Conservation (phyloP, 2,329 filamentous ascomycete species). For the Acrocalymma vagum region DNA sequence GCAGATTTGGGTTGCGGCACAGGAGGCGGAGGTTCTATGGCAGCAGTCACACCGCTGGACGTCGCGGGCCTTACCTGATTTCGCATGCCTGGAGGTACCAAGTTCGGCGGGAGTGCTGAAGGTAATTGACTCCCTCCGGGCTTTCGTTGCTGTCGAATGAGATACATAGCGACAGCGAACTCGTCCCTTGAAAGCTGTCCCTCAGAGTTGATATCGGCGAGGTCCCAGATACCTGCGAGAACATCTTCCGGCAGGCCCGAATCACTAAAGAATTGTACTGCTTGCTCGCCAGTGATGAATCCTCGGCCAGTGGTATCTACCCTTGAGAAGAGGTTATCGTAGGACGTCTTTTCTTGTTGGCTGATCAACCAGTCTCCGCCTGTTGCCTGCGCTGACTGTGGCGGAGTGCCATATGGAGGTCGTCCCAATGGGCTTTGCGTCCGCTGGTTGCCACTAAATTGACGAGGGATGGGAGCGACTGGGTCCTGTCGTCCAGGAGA, state of each 20-base stretch:
- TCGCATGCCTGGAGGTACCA: conserved; percentile 89
- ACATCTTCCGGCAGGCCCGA: conserved; percentile 88
- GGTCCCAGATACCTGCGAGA: conserved; percentile 95
- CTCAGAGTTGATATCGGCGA: conserved; percentile 91
- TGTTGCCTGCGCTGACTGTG: conserved; percentile 62
- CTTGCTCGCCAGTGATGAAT: conserved; percentile 91
- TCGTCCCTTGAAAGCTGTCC: conserved; percentile 87
- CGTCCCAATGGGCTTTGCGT: conserved; percentile 68
- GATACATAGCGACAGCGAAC: conserved; percentile 96
- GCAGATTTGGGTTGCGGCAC: conserved; percentile 75
- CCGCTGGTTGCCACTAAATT: conserved; percentile 75
- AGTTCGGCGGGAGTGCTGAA: conserved; percentile 76
- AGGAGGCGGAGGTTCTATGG: conserved; percentile 52
- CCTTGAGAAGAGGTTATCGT: conserved; percentile 84
- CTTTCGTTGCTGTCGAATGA: conserved; percentile 88
- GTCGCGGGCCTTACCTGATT: conserved; percentile 61
- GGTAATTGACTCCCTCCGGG: conserved; percentile 74
- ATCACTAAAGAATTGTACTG: conserved; percentile 92
- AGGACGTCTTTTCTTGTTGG: conserved; percentile 83
- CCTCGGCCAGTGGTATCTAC: conserved; percentile 84
- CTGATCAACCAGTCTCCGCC: conserved; percentile 83
- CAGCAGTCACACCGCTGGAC: too few relatives aligned
- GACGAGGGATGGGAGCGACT: conserved; percentile 74
- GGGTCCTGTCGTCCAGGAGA: conserved; percentile 58
- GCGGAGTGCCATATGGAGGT: conserved; percentile 57